Evolutionary conservation across 116 monocot species (phyloP), one percentile per base, ranked within the genome.

Genomic region (Trichopus zeylanicus): DNA sequence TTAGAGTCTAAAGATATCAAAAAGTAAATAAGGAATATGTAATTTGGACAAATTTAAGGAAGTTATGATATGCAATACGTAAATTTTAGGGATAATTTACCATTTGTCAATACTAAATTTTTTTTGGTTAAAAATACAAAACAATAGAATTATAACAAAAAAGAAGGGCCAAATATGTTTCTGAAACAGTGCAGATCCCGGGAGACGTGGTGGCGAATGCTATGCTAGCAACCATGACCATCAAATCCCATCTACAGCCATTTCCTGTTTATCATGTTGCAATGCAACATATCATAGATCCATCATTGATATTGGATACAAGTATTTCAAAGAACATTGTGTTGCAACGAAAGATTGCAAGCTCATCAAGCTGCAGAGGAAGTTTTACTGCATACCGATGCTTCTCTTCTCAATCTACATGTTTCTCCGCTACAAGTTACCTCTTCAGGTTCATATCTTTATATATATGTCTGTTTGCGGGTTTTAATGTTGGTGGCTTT

Each of bases 161-260:
- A n/a, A n/a, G n/a, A n/a, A n/a, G n/a, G n/a, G n/a, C n/a, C n/a
- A n/a, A n/a, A n/a, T n/a, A n/a, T n/a, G n/a, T n/a, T n/a, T n/a
- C n/a, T n/a, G n/a, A 42, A 42, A 42, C n/a, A 13, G n/a, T 42
- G 42, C 42, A 42, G 42, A 42, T 42, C 12, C 42, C 42, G 3
- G 42, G 42, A 42, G 42, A 42, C 42, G n/a, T 42, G 42, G 42
- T 42, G 42, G 42, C n/a, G 42, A 42, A 42, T 42, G 42, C 42
- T 16, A 42, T 42, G 42, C 13, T 42, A 16, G 42, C 42, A 16
- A 42, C 12, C 42, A 16, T 42, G 42, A 42, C 12, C 4, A 42
- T 4, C n/a, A 15, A 42, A 16, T 42, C 2, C n/a, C 12, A 42
- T 15, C 42, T n/a, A 42, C 13, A 18, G 16, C n/a, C n/a, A n/a